These are phyloP conservation scores for Rhizopus delemar DNA, from an alignment of 371 early-diverging fungal genomes.

Conservation along the genomic window DNA sequence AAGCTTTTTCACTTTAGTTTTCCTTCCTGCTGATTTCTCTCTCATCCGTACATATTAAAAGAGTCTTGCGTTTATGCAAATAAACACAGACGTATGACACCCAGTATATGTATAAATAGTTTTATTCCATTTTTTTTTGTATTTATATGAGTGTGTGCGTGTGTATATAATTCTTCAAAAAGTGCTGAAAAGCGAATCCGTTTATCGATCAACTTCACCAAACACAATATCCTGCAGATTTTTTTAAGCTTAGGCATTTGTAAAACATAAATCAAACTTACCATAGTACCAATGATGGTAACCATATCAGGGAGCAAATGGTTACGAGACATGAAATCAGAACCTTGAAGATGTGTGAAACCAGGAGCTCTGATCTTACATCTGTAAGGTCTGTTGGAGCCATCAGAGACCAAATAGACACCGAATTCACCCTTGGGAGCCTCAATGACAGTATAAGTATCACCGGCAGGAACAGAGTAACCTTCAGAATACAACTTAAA, in stretches of 20 bases:
- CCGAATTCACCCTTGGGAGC: slow-evolving; percentile 99
- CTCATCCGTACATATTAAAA: too few species aligned
- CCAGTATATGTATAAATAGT: too few species aligned
- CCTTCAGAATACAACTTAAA: slow-evolving; percentile 98
- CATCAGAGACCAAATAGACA: slow-evolving; percentile 86
- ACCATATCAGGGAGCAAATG: slow-evolving; percentile 96
- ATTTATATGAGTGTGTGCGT: not conserved
- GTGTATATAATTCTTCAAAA: not conserved
- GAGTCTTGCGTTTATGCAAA: too few species aligned
- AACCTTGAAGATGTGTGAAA: slow-evolving; percentile 89
- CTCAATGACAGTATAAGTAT: slow-evolving; percentile 95
- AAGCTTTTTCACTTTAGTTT: too few species aligned
- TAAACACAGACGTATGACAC: too few species aligned
- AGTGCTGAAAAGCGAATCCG: not conserved
- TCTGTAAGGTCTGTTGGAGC: slow-evolving; percentile 93
- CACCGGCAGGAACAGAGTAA: slow-evolving; percentile 94
- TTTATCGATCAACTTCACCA: slow-evolving; percentile 85
- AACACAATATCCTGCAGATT: slow-evolving; percentile 86
- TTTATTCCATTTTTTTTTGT: not conserved
- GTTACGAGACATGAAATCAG: slow-evolving; percentile 87
- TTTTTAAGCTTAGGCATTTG: not conserved
- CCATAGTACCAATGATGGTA: slow-evolving; percentile 85
- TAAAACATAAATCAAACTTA: slow-evolving; percentile 17
- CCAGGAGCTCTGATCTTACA: slow-evolving; percentile 98
- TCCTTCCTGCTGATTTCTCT: too few species aligned